Conservation (phyloP, 805 yeast species). For the Cephaloascus fragrans region DNA sequence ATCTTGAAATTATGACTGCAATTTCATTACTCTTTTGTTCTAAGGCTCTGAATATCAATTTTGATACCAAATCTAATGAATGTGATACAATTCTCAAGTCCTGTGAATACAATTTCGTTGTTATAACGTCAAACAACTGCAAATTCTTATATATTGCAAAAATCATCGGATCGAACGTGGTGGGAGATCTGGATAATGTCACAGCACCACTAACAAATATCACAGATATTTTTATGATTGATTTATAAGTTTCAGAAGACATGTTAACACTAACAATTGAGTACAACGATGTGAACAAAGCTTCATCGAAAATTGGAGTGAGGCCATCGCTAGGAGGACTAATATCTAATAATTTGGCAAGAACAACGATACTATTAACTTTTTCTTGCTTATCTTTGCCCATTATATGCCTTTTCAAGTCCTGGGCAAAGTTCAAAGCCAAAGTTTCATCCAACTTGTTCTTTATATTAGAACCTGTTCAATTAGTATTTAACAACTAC, state of each 20-base stretch:
- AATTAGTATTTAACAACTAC: too few species aligned
- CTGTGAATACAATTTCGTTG: conserved; percentile 29
- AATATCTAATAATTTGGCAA: conserved; percentile 41
- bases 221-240: conserved; percentile 32
- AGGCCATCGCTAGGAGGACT: conserved; percentile 29
- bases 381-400: conserved; percentile 40
- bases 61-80: conserved; percentile 35
- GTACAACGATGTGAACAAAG: conserved; percentile 28
- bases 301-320: conserved; percentile 24
- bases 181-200: conserved; percentile 24
- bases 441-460: conserved; percentile 20
- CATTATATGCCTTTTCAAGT: conserved; percentile 29
- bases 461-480: conserved; percentile 16
- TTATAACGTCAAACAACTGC: conserved; percentile 30
- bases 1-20: conserved; percentile 32
- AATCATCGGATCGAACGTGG: conserved; percentile 9
- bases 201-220: conserved; percentile 32
- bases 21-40: conserved; percentile 31
- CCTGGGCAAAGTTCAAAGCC: conserved; percentile 22
- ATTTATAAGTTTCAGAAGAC: conserved; percentile 34
- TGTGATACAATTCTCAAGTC: conserved; percentile 33
- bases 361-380: conserved; percentile 41
- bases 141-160: conserved; percentile 20
- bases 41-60: conserved; percentile 30
- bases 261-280: conserved; percentile 29